These are phyloP conservation scores for Prunus mongolica DNA, from an alignment of 306 rosid genomes.

Conservation along the genomic window DNA sequence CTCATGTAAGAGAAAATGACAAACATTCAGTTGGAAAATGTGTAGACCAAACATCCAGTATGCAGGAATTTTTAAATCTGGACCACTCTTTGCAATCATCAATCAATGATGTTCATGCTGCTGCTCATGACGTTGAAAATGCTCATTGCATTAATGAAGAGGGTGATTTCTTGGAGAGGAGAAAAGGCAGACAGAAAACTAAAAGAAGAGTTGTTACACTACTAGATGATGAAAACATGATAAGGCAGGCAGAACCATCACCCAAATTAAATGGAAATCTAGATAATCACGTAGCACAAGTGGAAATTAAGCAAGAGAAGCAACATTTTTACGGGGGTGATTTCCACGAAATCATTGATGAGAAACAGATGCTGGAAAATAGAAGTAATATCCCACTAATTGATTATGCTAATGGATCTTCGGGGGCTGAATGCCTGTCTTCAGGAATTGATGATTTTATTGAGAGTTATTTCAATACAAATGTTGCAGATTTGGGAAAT, in stretches of 20 bases:
- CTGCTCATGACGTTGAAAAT: conserved; percentile 26
- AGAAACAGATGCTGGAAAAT: conserved; percentile 23
- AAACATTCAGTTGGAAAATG: conserved; percentile 26
- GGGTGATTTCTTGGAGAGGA: conserved; percentile 37
- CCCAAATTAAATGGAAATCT: conserved; percentile 30
- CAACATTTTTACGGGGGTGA: conserved; percentile 4
- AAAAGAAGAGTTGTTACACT: conserved; percentile 61
- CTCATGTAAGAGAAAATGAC: conserved; percentile 44
- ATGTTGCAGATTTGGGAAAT: conserved; percentile 55
- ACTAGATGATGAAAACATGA: conserved; percentile 33
- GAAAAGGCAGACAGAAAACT: conserved; percentile 51
- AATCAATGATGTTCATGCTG: conserved; percentile 34
- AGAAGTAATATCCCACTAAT: conserved; percentile 15
- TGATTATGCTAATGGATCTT: conserved; percentile 31
- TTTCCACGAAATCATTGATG: conserved; percentile 8
- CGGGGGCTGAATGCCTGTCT: conserved; percentile 21
- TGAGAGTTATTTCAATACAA: conserved; percentile 56
- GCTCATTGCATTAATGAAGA: conserved; percentile 31
- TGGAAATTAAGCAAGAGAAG: conserved; percentile 20
- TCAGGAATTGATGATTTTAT: conserved; percentile 38
- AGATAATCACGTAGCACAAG: conserved; percentile 29
- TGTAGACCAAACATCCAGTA: conserved; percentile 29
- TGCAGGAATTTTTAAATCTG: conserved; percentile 8
- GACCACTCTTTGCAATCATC: conserved; percentile 2
- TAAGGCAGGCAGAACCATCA: conserved; percentile 21